Evolutionary conservation across 2,329 filamentous ascomycete genomes (phyloP).

Genomic region (Mollisiaceae sp.): DNA sequence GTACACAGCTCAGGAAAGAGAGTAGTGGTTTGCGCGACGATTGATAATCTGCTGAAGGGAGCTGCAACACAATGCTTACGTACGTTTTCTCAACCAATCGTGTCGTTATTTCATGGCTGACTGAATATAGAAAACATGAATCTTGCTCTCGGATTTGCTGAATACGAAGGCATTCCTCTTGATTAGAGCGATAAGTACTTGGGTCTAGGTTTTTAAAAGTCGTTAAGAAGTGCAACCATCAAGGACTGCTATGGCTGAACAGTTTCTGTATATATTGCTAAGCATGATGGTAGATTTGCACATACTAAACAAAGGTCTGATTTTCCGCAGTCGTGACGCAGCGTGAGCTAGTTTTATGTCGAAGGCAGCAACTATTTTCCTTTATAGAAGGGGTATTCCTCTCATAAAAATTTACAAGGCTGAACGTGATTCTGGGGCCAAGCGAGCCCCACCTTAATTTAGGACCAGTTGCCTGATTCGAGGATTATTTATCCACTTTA

Average conservation of each 20-base stretch:
- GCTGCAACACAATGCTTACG: conserved; percentile 91
- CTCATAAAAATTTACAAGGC: background rate
- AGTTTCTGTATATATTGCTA: conserved; percentile 8
- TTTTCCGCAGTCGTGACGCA: background rate
- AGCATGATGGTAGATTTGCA: conserved; percentile 6
- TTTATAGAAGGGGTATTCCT: too few relatives aligned
- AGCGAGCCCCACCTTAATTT: background rate
- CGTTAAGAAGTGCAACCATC: conserved; percentile 3
- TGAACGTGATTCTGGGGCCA: background rate
- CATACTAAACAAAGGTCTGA: conserved; percentile 6
- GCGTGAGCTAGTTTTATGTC: background rate
- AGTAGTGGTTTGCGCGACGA: conserved; percentile 91
- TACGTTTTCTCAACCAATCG: conserved; percentile 55
- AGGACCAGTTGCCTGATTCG: background rate
- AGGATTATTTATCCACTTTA: conserved; percentile 10
- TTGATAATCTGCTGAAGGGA: conserved; percentile 93
- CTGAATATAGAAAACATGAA: conserved; percentile 82
- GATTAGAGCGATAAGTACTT: conserved; percentile 33
- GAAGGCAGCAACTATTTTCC: too few relatives aligned
- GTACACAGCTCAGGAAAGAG: conserved; percentile 88
- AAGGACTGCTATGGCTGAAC: background rate
- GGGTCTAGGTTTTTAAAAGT: conserved; percentile 4
- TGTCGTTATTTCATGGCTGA: conserved; percentile 12
- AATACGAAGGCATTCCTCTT: conserved; percentile 83
- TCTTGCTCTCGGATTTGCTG: conserved; percentile 82